These are phyloP conservation scores for Stellera chamaejasme DNA, from an alignment of 345 rosid genomes.

Conservation along the genomic window DNA sequence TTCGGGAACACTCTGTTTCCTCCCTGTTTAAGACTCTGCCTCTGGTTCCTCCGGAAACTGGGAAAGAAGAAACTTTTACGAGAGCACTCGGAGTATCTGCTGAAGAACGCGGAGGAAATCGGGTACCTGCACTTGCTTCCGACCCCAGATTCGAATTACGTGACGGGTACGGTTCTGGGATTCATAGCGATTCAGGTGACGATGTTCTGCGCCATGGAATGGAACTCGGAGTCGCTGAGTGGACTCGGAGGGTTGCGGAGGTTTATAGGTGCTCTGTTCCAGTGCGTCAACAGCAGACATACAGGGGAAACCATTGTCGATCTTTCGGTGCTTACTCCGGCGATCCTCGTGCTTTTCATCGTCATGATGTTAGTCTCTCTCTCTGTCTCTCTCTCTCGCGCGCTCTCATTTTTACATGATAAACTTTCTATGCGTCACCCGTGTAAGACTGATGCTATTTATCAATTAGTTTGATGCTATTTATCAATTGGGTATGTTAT, in stretches of 20 bases:
- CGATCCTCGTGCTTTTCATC: slow-evolving; percentile 21
- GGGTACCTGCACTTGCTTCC: slow-evolving; percentile 19
- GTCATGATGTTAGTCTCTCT: slow-evolving; percentile 25
- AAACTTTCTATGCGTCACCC: too few species aligned
- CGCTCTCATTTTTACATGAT: too few species aligned
- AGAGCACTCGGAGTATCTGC: slow-evolving; percentile 1
- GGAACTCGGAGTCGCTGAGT: slow-evolving; percentile 16
- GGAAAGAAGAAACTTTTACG: neutral
- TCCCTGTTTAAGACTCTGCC: slow-evolving; percentile 8
- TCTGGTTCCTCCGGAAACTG: slow-evolving; percentile 22
- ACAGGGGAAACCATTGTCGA: slow-evolving; percentile 25
- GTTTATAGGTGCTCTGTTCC: slow-evolving; percentile 14
- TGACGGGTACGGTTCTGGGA: slow-evolving; percentile 18
- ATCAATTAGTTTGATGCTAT: too few species aligned
- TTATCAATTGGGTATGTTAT: too few species aligned
- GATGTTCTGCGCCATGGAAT: slow-evolving; percentile 27
- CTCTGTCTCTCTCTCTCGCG: neutral
- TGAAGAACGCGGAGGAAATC: slow-evolving; percentile 10
- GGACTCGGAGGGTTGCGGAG: slow-evolving; percentile 19
- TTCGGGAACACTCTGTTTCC: slow-evolving; percentile 24
- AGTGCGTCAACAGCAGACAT: slow-evolving; percentile 27
- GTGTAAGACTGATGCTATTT: too few species aligned
- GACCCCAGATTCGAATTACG: neutral
- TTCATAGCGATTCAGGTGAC: slow-evolving; percentile 15
- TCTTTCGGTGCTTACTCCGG: slow-evolving; percentile 18